Conservation (phyloP, 2,329 filamentous ascomycete genomes). For the Fusarium coffeatum region DNA sequence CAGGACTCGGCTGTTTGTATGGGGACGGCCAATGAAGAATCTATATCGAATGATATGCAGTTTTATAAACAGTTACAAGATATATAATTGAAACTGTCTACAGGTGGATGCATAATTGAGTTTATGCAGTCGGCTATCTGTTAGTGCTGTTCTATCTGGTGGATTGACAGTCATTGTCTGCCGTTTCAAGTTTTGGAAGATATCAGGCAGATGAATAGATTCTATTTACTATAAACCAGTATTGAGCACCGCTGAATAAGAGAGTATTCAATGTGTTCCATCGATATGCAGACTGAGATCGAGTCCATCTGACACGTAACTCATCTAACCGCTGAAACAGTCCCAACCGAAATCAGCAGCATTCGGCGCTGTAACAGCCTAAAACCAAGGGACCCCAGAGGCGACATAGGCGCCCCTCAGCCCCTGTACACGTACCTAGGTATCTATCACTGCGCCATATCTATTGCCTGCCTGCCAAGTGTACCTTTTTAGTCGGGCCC, state of each 20-base stretch:
- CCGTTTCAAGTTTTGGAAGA: background rate
- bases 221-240: background rate
- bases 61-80: constrained; percentile 1
- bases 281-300: background rate
- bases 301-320: constrained; percentile 25
- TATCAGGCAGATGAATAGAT: background rate
- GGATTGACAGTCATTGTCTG: background rate
- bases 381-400: constrained; percentile 17
- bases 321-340: constrained; percentile 17
- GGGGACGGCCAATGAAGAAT: background rate
- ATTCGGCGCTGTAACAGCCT: constrained; percentile 22
- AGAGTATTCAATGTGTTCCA: background rate
- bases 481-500: background rate
- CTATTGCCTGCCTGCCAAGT: constrained; percentile 20
- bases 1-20: background rate
- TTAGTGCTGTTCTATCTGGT: background rate
- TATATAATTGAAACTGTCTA: constrained; percentile 20
- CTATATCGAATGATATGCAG: background rate
- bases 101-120: constrained; percentile 2
- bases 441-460: constrained; percentile 13
- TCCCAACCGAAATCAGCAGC: constrained; percentile 1
- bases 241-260: background rate
- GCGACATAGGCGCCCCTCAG: constrained; percentile 1
- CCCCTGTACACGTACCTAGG: constrained; percentile 22
- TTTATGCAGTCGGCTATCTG: background rate